A percentile compares a stretch with the other conserved stretches of the same genome.
These are phyloP conservation scores for Penstemon eatonii DNA, from an alignment of 257 asterid species.

Conservation along the genomic window DNA sequence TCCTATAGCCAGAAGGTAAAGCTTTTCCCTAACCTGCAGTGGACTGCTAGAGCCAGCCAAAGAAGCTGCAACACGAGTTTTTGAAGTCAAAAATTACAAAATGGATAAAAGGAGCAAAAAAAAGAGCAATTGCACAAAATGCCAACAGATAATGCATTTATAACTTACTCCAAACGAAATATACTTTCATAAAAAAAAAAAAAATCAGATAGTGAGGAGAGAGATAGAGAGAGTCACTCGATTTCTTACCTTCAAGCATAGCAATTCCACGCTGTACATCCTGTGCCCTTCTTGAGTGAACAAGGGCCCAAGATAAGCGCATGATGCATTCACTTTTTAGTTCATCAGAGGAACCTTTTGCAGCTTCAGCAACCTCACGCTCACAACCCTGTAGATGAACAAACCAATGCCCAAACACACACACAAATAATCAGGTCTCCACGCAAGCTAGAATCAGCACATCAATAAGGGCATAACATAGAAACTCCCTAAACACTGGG, in stretches of 20 bases:
- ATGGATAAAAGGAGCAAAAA: background rate
- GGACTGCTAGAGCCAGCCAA: slow-evolving; percentile 57
- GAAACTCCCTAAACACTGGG: background rate
- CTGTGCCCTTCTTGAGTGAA: slow-evolving; percentile 76
- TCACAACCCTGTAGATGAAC: slow-evolving; percentile 74
- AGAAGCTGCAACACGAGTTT: slow-evolving; percentile 62
- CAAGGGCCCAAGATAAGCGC: slow-evolving; percentile 98
- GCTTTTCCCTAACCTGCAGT: slow-evolving; percentile 55
- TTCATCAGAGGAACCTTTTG: slow-evolving; percentile 68
- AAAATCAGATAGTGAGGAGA: too few relatives aligned
- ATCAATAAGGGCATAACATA: slow-evolving; percentile 7
- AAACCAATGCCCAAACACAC: slow-evolving; percentile 22
- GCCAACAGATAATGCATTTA: slow-evolving; percentile 4
- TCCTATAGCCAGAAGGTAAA: slow-evolving; percentile 86
- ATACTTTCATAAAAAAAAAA: background rate
- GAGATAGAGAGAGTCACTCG: too few relatives aligned
- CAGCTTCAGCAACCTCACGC: slow-evolving; percentile 87
- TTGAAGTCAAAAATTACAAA: slow-evolving; percentile 21
- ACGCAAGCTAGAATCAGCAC: slow-evolving; percentile 10
- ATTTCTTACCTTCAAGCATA: slow-evolving; percentile 82
- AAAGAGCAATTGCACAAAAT: background rate
- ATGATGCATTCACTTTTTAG: slow-evolving; percentile 76
- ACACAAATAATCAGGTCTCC: background rate
- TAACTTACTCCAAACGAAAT: slow-evolving; percentile 3
- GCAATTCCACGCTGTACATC: slow-evolving; percentile 94